These are phyloP conservation scores for Galeopsis tetrahit DNA, from an alignment of 257 asterid genomes.

Conservation along the genomic window DNA sequence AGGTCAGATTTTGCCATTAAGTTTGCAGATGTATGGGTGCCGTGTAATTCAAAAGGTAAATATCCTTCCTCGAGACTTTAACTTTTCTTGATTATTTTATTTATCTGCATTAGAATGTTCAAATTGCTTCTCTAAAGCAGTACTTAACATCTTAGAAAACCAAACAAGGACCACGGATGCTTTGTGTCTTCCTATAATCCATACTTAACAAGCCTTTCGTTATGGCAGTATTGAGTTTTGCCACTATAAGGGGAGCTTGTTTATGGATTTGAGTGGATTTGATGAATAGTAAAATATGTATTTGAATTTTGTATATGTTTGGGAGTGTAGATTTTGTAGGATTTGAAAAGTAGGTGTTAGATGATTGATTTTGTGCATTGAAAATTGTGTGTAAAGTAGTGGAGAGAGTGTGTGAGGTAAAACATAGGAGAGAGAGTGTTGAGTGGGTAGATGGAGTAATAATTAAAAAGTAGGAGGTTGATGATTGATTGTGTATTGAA, in stretches of 20 bases:
- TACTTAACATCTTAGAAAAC: neutral
- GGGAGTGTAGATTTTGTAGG: too few species aligned
- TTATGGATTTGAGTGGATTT: too few species aligned
- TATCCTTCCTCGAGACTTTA: conserved; percentile 10
- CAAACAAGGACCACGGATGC: neutral
- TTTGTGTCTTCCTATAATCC: neutral
- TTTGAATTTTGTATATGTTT: too few species aligned
- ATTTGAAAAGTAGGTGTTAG: too few species aligned
- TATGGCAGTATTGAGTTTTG: conserved; percentile 2
- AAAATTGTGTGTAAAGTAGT: too few species aligned
- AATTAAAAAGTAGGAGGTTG: too few species aligned
- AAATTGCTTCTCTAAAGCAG: neutral
- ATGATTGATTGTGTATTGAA: too few species aligned
- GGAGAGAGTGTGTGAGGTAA: too few species aligned
- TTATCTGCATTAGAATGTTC: conserved; percentile 1
- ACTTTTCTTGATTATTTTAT: conserved; percentile 3
- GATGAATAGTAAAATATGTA: too few species aligned
- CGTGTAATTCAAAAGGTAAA: conserved; percentile 73
- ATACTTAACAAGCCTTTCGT: neutral
- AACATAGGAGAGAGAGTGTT: too few species aligned
- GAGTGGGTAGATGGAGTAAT: too few species aligned
- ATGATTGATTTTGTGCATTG: too few species aligned
- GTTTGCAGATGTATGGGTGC: conserved; percentile 75
- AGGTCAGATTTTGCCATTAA: conserved; percentile 56
- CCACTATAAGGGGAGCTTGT: neutral